Percentiles rank a stretch among this genome's conserved stretches.
Conservation (phyloP, 345 rosid species). For the Erucastrum elatum region DNA sequence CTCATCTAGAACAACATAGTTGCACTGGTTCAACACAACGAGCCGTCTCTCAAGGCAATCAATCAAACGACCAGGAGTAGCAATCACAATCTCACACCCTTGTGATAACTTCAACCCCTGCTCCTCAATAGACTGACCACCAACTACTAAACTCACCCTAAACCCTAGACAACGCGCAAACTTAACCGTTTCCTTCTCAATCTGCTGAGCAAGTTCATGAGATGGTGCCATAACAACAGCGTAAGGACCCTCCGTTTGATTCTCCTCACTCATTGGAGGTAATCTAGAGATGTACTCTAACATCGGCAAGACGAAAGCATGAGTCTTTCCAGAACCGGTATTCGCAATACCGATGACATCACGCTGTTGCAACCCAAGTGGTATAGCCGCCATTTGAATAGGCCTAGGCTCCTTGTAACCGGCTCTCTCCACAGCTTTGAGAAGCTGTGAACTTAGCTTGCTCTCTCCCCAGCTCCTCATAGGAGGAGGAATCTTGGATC, state of each 20-base stretch:
- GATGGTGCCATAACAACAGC: slow-evolving; percentile 99
- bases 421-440: slow-evolving; percentile 84
- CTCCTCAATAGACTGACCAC: background rate
- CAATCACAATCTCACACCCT: slow-evolving; percentile 97
- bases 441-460: slow-evolving; percentile 57
- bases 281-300: slow-evolving; percentile 79
- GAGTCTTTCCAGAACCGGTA: slow-evolving; percentile 95
- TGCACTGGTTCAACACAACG: slow-evolving; percentile 86
- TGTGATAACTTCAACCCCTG: slow-evolving; percentile 61
- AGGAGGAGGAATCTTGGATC: slow-evolving; percentile 87
- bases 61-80: slow-evolving; percentile 84
- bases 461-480: slow-evolving; percentile 97
- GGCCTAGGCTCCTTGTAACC: slow-evolving; percentile 85
- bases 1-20: slow-evolving; percentile 95
- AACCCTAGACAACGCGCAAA: background rate
- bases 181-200: slow-evolving; percentile 82
- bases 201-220: slow-evolving; percentile 89
- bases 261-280: slow-evolving; percentile 77
- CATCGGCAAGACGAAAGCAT: slow-evolving; percentile 95
- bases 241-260: slow-evolving; percentile 88
- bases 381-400: slow-evolving; percentile 93
- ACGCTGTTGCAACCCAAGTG: slow-evolving; percentile 90
- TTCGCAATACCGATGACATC: slow-evolving; percentile 96
- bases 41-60: slow-evolving; percentile 91
- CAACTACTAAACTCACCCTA: background rate